Base-by-base conservation (phyloP, 257 asterid genomes). In the Echium plantagineum region DNA sequence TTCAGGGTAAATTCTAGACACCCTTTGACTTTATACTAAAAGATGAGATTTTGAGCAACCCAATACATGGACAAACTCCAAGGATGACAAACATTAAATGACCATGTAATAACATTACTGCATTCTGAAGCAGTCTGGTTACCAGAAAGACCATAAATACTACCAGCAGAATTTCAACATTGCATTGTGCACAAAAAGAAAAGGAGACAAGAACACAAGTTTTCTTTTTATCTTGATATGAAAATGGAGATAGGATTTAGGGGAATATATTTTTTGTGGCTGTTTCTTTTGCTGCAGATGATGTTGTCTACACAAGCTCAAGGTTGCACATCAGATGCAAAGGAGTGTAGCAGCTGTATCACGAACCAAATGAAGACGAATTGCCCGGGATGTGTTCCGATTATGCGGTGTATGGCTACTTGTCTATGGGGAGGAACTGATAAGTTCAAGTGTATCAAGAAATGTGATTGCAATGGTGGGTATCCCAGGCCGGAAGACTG, bases 381-480 rank as follows among this genome's bases (percentile, higher is more conserved):
- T 26, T 90, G 97, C 77, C 96, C 95, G 0, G 77, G 78, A 9
- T 90, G 97, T 21, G 81, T 60, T 6, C 70, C 87, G 0, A 77
- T 73, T 32, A 80, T 90, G 90, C 82, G 77, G 15, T 90, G 97
- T 82, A 78, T 80, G 94, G 83, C 84, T 10, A 60, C 54, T 42
- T 90, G 97, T 12, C 68, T 90, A 69, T 84, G 90, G 96, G 77
- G 69, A 6, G 94, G 90, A 30, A 38, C 74, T 2, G 52, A 82
- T 0, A 82, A 80, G 2, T 18, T 79, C 58, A 75, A 62, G 12
- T 90, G 97, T 38, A 54, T 31, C 55, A 83, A 85, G 76, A 87
- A 77, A 72, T 87, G 97, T 47, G 95, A 87, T 42, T 85, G 96
- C 65, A 66, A 63, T 35, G 78, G 74, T 4, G 80, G 74, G 0